Base-by-base conservation (phyloP, 2,329 filamentous ascomycete species). In the Neonectria hederae region DNA sequence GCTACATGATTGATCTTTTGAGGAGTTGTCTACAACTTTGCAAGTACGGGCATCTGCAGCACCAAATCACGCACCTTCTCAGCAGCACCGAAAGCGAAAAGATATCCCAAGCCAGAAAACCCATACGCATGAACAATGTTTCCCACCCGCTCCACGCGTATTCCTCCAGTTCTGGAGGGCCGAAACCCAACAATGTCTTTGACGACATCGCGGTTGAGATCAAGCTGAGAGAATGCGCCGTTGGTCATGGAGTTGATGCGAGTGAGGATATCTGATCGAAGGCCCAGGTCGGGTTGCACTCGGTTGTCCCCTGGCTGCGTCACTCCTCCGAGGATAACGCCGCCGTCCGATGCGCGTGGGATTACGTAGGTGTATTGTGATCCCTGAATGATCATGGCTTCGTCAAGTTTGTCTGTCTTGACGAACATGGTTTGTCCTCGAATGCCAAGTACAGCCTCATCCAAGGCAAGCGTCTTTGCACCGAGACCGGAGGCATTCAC, bases 391-490 rank as follows among this genome's bases (percentile, higher is more conserved):
- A 62, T 53, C 35, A 53, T 24, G 2, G 49, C 46, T 17, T 62
- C 19, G 10, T 48, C 46, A 9, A 52, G 38, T 19, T 46, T 28
- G 26, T 62, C 46, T n/a, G 32, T 46, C 22, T 62, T 54, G 53
- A 62, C 48, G n/a, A 62, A 42, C 59, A 58, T 57, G 4, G 54
- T 62, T 38, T 62, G 59, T 13, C 54, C 54, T 4, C 54, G 54
- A 17, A 58, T 38, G 9, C 46, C 42, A 7, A 26, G n/a, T 14
- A 58, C 54, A 21, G 26, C 22, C 7, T 38, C 21, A 26, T 56
- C 59, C 1, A n/a, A 13, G 7, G 43, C 52, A 19, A 62, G 21
- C 5, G 22, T 40, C 13, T 17, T 35, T 6, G 59, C 52, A 9
- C 52, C 59, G 5, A 54, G 28, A 28, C 59, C 52, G 8, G 51